Evolutionary conservation across 768 basidiomycete species (phyloP).

Genomic region (Russula ochroleuca): DNA sequence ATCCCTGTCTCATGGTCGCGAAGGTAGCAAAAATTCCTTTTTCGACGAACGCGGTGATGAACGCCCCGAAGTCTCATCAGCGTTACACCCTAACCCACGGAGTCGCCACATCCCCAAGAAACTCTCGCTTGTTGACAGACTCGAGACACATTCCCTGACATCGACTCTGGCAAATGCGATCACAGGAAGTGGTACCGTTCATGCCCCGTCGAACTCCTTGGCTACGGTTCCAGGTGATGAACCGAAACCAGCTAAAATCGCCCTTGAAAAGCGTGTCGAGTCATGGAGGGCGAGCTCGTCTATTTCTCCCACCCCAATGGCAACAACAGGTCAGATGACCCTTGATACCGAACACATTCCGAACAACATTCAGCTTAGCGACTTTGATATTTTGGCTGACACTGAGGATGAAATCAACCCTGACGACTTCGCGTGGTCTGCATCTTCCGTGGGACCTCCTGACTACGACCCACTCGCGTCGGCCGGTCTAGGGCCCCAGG

Average conservation of each 20-base stretch:
- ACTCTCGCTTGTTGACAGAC: slow-evolving; percentile 64
- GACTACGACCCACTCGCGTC: slow-evolving; percentile 41
- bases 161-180: slow-evolving; percentile 32
- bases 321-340: slow-evolving; percentile 46
- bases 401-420: slow-evolving; percentile 47
- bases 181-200: not conserved
- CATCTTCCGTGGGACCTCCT: slow-evolving; percentile 62
- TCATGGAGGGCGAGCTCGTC: slow-evolving; percentile 63
- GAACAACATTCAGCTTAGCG: slow-evolving; percentile 38
- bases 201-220: slow-evolving; percentile 37
- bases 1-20: slow-evolving; percentile 49
- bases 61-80: slow-evolving; percentile 30
- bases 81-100: slow-evolving; percentile 29
- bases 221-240: slow-evolving; percentile 60
- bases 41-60: slow-evolving; percentile 42
- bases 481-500: slow-evolving; percentile 37
- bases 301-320: slow-evolving; percentile 45
- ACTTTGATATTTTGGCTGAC: slow-evolving; percentile 25
- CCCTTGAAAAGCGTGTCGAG: slow-evolving; percentile 54
- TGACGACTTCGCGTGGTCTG: slow-evolving; percentile 67
- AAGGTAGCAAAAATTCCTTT: slow-evolving; percentile 49
- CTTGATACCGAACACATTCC: slow-evolving; percentile 52
- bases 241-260: slow-evolving; percentile 47
- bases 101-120: slow-evolving; percentile 58
- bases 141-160: slow-evolving; percentile 42